Evolutionary conservation across 2,329 filamentous ascomycete genomes (phyloP).

Genomic region (Xylariomycetidae sp.): DNA sequence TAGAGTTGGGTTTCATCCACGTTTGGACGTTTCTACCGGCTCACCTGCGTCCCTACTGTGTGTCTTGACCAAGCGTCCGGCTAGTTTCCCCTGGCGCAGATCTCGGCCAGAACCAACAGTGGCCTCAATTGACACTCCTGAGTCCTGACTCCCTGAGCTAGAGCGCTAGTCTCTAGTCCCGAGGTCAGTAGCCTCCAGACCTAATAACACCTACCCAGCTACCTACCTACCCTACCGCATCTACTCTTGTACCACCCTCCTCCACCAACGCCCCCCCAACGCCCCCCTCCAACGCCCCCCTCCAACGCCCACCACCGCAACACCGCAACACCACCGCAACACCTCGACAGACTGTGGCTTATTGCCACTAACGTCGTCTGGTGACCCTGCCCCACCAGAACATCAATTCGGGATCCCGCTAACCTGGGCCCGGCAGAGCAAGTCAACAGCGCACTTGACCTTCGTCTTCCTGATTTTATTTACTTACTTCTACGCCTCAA

Average conservation of each 20-base stretch:
- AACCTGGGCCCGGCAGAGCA: slow-evolving; percentile 18
- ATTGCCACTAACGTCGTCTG: slow-evolving; percentile 26
- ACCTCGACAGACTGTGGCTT: slow-evolving; percentile 24
- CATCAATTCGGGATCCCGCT: slow-evolving; percentile 21
- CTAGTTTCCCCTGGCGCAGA: slow-evolving; percentile 14
- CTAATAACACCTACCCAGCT: too few relatives aligned
- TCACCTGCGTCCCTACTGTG: too few relatives aligned
- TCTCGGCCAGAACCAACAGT: slow-evolving; percentile 18
- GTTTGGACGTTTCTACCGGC: too few relatives aligned
- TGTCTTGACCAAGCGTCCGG: too few relatives aligned
- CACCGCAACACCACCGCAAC: too few relatives aligned
- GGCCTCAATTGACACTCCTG: slow-evolving; percentile 4
- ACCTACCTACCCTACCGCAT: background rate
- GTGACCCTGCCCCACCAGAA: slow-evolving; percentile 25
- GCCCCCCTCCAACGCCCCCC: too few relatives aligned
- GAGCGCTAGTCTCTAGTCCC: too few relatives aligned
- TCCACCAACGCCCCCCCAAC: too few relatives aligned
- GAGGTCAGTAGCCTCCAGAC: too few relatives aligned
- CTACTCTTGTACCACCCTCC: background rate
- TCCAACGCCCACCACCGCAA: too few relatives aligned
- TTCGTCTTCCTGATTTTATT: slow-evolving; percentile 8
- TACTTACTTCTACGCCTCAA: slow-evolving; percentile 12
- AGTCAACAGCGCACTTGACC: slow-evolving; percentile 18
- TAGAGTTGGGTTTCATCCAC: too few relatives aligned
- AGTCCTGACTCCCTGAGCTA: too few relatives aligned